These are phyloP conservation scores for Amylostereum areolatum DNA, from an alignment of 1,284 basidiomycete species.

Conservation along the genomic window DNA sequence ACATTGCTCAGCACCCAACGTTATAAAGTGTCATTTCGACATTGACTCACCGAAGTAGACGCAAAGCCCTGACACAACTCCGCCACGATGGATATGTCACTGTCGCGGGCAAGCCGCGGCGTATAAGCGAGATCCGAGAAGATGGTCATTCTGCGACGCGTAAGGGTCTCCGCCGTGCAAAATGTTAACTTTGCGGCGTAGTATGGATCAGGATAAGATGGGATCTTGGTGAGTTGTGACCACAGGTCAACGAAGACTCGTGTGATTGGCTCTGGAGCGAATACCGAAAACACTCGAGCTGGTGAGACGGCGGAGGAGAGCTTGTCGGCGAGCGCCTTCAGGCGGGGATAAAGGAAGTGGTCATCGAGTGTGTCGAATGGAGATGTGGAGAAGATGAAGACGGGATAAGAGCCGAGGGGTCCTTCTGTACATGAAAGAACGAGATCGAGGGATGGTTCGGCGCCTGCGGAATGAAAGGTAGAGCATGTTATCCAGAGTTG, in stretches of 20 bases:
- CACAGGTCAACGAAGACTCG: constrained; percentile 41
- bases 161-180: constrained; percentile 43
- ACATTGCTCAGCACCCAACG: constrained; percentile 5
- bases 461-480: constrained; percentile 9
- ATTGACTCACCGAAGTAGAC: constrained; percentile 42
- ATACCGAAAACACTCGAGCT: constrained; percentile 60
- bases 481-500: constrained; percentile 48
- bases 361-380: constrained; percentile 13
- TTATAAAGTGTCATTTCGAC: constrained; percentile 4
- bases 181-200: constrained; percentile 57
- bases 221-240: constrained; percentile 37
- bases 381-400: constrained; percentile 31
- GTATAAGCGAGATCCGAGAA: constrained; percentile 25
- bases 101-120: constrained; percentile 35
- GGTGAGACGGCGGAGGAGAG: constrained; percentile 17
- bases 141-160: constrained; percentile 16
- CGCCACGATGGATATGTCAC: constrained; percentile 40
- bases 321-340: constrained; percentile 18
- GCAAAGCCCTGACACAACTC: constrained; percentile 53
- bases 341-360: constrained; percentile 22
- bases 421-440: constrained; percentile 54
- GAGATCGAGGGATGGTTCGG: constrained; percentile 34
- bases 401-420: constrained; percentile 43
- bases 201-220: constrained; percentile 38
- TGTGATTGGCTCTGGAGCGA: constrained; percentile 47